Base-by-base conservation (phyloP, 371 early-diverging fungal species). In the Coemansia sp. region DNA sequence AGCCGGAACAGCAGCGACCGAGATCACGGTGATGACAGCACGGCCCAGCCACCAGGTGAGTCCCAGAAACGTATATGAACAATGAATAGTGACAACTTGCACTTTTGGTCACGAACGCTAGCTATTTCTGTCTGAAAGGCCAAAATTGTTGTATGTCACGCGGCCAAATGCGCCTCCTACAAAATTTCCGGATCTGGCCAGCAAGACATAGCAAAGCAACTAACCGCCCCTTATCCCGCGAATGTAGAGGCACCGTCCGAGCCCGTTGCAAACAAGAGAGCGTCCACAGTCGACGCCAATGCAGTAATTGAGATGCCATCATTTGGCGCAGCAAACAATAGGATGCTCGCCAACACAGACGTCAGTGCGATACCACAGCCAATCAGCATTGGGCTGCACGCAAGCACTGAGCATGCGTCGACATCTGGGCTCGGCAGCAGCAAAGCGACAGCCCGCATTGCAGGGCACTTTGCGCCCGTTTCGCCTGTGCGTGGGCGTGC, bases 41-140 rank as follows among this genome's bases (percentile, higher is more conserved):
- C 36, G 21, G 61, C 61, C 51, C 61, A 49, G 51, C 49, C 61
- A 49, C 51, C 29, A 61, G 61, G 61, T 61, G 51, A 49, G 61
- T 51, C 19, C 61, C 28, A 32, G 40, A 29, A 54, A 26, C 23
- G 15, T 29, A 12, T 24, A 23, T 24, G 13, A 12, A 26, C n/a
- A 49, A 49, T 49, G 49, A 7, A 19, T 19, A 19, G 21, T 17
- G 49, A 17, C 49, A 49, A 49, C 44, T 44, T 44, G 49, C 49
- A 32, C 32, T 32, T 32, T 32, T 32, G 32, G 32, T 19, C 49
- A 3, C 49, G 9, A 7, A 19, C 44, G 11, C 4, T n/a, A 44
- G 44, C 44, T 44, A 49, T 19, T 49, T 49, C 19, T 49, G 12
- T 49, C 19, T 49, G n/a, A 19, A 9, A 5, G 19, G 19, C 9